Base-by-base conservation (phyloP, 2,329 filamentous ascomycete genomes). In the Paecilomyces fulvus region DNA sequence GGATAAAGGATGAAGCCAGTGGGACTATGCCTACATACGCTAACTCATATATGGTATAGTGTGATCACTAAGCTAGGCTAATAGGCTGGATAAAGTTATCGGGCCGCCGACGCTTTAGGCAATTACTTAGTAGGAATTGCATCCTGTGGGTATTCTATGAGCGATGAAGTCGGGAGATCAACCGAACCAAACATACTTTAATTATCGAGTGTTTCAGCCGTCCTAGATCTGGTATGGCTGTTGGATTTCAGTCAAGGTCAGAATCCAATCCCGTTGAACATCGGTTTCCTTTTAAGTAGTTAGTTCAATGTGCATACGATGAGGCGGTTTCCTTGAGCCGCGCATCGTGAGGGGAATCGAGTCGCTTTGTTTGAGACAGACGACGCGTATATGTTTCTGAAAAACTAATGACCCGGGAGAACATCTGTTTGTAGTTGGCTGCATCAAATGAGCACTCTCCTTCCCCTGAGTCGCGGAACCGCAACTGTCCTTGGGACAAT, bases 401-500 rank as follows among this genome's bases (percentile, higher is more conserved):
- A 28, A 7, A 28, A 28, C 4, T 5, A 28, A 28, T 28, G 25
- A 6, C 25, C 5, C 25, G 25, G 25, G 2, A 25, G 23, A 25
- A 25, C 25, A 21, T 21, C 21, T 21, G 21, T 28, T 28, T 28
- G 4, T 28, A 28, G 7, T 7, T 28, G 25, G 4, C 21, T 21
- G 21, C 25, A 28, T 7, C 7, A 28, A 28, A 28, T n/a, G n/a
- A 71, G 56, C 82, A 85, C 63, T 84, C 82, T 0, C 57, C 59
- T 7, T 67, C 61, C 14, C 64, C 57, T 5, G 68, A 62, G 1
- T 61, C 62, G 1, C 82, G 73, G 62, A 84, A 84, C 5, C 64
- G 59, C 2, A 83, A 64, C 9, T 69, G 70, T 0, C 69, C 62
- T 12, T 74, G 67, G 3, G 82, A 56, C 8, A 84, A 64, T 0